Conservation (phyloP, 768 basidiomycete genomes). For the Lenzites betulinus region DNA sequence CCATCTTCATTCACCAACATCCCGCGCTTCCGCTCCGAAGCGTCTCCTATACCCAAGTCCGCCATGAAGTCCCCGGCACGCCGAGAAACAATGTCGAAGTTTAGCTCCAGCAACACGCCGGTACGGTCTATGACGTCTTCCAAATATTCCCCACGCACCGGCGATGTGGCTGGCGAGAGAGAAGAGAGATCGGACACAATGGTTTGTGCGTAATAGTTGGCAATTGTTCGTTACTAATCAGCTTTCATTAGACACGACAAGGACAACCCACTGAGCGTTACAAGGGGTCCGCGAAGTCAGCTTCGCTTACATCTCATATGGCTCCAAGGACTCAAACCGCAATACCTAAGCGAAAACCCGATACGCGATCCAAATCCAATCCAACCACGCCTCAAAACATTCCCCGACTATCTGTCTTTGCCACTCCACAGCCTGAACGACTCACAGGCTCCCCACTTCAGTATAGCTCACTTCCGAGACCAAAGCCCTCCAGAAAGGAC, state of each 20-base stretch:
- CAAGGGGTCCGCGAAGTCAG: neutral
- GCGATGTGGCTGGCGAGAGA: too few relatives aligned
- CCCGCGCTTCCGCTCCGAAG: neutral
- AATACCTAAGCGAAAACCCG: neutral
- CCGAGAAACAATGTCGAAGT: neutral
- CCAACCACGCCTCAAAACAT: conserved; percentile 17
- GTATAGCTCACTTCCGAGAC: conserved; percentile 5
- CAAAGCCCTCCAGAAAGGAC: neutral
- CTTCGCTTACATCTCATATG: neutral
- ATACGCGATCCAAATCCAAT: conserved; percentile 5
- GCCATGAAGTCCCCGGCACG: conserved; percentile 4
- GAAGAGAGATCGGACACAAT: too few relatives aligned
- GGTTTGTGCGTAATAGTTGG: too few relatives aligned
- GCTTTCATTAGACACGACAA: too few relatives aligned
- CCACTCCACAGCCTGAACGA: conserved; percentile 12
- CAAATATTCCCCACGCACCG: too few relatives aligned
- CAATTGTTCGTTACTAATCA: too few relatives aligned
- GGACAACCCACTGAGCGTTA: too few relatives aligned
- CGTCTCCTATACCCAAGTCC: conserved; percentile 2
- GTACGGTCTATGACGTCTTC: too few relatives aligned
- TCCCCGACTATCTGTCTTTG: neutral
- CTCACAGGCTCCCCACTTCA: neutral
- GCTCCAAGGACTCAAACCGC: neutral
- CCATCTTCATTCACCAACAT: neutral
- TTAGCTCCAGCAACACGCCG: too few relatives aligned